phyloP scores from a whole-genome alignment of 2,329 filamentous ascomycete species.

The Pestalotiopsis sp. region DNA sequence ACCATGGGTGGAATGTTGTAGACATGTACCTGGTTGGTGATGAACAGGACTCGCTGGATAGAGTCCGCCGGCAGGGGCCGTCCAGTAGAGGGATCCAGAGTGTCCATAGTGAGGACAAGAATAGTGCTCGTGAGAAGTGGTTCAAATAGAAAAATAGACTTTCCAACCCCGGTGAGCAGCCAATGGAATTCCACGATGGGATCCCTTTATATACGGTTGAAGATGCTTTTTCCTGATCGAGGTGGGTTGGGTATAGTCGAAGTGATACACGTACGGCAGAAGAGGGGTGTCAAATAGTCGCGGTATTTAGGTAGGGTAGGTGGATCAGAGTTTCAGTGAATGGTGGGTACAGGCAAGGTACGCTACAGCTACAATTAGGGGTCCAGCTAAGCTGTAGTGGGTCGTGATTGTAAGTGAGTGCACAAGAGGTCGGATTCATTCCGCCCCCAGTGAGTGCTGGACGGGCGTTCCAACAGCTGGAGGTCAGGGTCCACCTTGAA shows the following conservation, averaged over 20 bases:
- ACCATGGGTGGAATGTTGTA: constrained; percentile 84
- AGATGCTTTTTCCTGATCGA: background rate
- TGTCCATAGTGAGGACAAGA: constrained; percentile 53
- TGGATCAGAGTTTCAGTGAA: background rate
- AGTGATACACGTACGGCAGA: background rate
- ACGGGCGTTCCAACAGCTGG: background rate
- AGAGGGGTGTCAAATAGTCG: background rate
- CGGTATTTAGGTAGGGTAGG: background rate
- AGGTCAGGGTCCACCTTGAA: background rate
- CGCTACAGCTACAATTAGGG: background rate
- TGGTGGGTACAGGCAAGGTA: background rate
- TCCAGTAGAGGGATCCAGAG: constrained; percentile 73
- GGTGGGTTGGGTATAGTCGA: background rate
- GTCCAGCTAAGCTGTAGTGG: background rate
- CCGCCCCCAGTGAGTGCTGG: background rate
- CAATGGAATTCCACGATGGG: background rate
- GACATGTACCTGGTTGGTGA: constrained; percentile 75
- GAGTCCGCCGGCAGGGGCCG: constrained; percentile 70
- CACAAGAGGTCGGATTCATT: too few species aligned
- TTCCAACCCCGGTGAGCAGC: background rate
- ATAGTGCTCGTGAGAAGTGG: background rate
- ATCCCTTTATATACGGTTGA: background rate
- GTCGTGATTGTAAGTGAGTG: background rate
- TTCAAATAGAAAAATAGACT: background rate
- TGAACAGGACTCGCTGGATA: constrained; percentile 84